Evolutionary conservation across 2,329 filamentous ascomycete genomes (phyloP).

Genomic region (Botryotinia calthae): DNA sequence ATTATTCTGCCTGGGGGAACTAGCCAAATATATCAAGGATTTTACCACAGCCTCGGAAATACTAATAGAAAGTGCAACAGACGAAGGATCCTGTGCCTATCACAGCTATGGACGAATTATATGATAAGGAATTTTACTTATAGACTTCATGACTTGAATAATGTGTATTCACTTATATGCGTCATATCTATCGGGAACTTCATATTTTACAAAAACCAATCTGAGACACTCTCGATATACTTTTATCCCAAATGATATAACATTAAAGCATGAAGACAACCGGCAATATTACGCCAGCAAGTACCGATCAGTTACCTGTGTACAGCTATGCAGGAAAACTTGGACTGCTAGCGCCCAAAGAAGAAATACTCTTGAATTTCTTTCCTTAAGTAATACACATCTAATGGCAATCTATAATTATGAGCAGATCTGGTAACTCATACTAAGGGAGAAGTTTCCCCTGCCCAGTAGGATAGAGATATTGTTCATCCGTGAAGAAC

Average conservation of each 20-base stretch:
- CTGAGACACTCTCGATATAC: not conserved
- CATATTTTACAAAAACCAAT: too few relatives aligned
- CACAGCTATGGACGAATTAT: not conserved
- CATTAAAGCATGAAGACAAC: not conserved
- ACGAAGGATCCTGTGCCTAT: not conserved
- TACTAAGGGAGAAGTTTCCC: not conserved
- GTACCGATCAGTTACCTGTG: not conserved
- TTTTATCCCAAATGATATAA: not conserved
- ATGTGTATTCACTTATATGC: not conserved
- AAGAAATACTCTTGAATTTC: not conserved
- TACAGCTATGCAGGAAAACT: not conserved
- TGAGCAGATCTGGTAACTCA: not conserved
- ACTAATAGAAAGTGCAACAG: not conserved
- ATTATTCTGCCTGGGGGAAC: not conserved
- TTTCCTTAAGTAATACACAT: not conserved
- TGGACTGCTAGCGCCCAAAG: not conserved
- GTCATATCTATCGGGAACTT: not conserved
- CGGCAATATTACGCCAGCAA: not conserved
- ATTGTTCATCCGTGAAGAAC: not conserved
- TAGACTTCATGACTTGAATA: not conserved
- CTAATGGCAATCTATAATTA: not conserved
- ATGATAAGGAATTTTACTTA: not conserved
- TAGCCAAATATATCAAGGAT: not conserved
- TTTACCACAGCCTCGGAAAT: not conserved
- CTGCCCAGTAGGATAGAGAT: not conserved